phyloP scores from a whole-genome alignment of 2,329 filamentous ascomycete species.

The Nectriaceae sp. region DNA sequence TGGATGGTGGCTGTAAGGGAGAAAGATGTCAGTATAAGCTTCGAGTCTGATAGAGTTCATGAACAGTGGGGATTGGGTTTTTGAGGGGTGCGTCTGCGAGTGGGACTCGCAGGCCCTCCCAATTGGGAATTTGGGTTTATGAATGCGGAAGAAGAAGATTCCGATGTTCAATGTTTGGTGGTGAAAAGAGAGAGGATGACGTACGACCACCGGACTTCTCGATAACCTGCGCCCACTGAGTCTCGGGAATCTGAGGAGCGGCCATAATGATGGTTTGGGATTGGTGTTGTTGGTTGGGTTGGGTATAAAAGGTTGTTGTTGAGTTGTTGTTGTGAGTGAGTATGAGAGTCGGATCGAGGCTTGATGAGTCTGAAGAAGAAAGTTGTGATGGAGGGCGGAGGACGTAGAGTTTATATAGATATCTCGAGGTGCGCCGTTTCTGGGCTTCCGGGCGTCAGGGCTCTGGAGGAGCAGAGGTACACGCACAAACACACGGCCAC shows the following conservation, averaged over 20 bases:
- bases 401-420: constrained; percentile 32
- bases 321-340: constrained; percentile 18
- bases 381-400: constrained; percentile 18
- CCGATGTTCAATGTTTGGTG: background rate
- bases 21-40: constrained; percentile 6
- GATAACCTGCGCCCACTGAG: constrained; percentile 91
- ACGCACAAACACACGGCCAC: too few relatives aligned
- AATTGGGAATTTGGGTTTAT: constrained; percentile 10
- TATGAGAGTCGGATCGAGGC: constrained; percentile 15
- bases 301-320: constrained; percentile 22
- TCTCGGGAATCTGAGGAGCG: constrained; percentile 63
- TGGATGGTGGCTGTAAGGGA: constrained; percentile 57
- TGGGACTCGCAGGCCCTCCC: too few relatives aligned
- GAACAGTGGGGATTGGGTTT: constrained; percentile 3
- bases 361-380: constrained; percentile 29
- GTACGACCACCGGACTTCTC: constrained; percentile 75
- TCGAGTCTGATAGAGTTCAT: background rate
- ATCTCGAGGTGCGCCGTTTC: constrained; percentile 16
- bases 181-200: constrained; percentile 29
- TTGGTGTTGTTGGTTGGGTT: constrained; percentile 9
- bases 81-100: constrained; percentile 5
- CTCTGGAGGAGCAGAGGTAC: too few relatives aligned
- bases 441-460: too few relatives aligned
- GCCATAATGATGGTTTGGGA: constrained; percentile 34
- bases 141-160: background rate